Evolutionary conservation across 202 grass and related monocot genomes (phyloP).

Genomic region (Carex sylvatica): DNA sequence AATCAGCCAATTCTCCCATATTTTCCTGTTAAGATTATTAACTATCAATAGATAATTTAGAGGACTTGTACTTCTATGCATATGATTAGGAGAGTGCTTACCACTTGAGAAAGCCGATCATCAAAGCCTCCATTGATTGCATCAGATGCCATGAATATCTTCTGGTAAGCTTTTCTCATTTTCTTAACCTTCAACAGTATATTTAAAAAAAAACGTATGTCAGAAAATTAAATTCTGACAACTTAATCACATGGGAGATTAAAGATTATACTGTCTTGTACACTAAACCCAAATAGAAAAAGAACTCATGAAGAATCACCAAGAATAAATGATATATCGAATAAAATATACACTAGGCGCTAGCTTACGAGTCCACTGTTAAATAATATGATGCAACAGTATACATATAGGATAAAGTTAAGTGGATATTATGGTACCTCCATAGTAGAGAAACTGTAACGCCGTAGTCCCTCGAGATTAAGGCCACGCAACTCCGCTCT

Average conservation of each 20-base stretch:
- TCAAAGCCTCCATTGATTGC: slow-evolving; percentile 47
- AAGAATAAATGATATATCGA: not conserved
- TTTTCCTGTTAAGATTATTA: slow-evolving; percentile 39
- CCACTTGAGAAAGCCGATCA: slow-evolving; percentile 67
- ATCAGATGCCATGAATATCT: slow-evolving; percentile 71
- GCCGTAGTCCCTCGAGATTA: slow-evolving; percentile 84
- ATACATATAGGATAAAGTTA: not conserved
- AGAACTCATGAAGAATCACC: not conserved
- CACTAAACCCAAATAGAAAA: not conserved
- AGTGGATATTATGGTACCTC: slow-evolving; percentile 46
- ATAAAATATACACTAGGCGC: not conserved
- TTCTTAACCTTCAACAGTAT: slow-evolving; percentile 46
- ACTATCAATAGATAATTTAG: not conserved
- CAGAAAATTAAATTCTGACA: not conserved
- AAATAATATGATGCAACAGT: not conserved
- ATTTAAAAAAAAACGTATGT: not conserved
- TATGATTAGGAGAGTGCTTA: slow-evolving; percentile 29
- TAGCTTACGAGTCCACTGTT: not conserved
- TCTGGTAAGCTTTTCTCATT: slow-evolving; percentile 73
- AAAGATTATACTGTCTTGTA: not conserved
- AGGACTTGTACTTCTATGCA: not conserved
- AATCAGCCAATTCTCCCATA: slow-evolving; percentile 38
- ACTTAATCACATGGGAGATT: not conserved
- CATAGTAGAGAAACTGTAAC: slow-evolving; percentile 54
- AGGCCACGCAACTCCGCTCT: slow-evolving; percentile 87